Evolutionary conservation across 257 asterid species (phyloP).

Genomic region (Lycium barbarum): DNA sequence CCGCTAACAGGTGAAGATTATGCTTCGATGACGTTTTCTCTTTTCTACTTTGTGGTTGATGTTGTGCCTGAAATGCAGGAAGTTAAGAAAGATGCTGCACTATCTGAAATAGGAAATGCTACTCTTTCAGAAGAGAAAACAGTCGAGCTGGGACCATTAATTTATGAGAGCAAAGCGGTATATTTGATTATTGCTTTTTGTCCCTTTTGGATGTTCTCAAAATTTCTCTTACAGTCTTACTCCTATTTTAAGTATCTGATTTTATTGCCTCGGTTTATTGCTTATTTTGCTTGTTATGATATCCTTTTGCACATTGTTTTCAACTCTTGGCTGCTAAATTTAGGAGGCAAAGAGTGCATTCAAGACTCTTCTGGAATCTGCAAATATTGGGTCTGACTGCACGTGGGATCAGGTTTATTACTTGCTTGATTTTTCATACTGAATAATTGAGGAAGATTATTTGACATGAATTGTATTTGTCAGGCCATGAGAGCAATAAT

Average conservation of each 20-base stretch:
- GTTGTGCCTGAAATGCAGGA: slow-evolving; percentile 53
- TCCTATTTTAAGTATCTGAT: not conserved
- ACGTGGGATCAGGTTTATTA: slow-evolving; percentile 89
- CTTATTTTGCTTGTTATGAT: slow-evolving; percentile 12
- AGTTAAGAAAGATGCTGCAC: slow-evolving; percentile 47
- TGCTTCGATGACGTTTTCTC: not conserved
- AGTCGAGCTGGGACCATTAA: slow-evolving; percentile 58
- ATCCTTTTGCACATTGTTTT: slow-evolving; percentile 22
- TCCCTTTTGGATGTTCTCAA: not conserved
- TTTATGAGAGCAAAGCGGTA: slow-evolving; percentile 90
- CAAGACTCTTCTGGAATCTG: slow-evolving; percentile 71
- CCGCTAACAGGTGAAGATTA: not conserved
- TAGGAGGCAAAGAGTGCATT: slow-evolving; percentile 92
- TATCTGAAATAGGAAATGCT: slow-evolving; percentile 48
- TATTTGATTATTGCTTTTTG: slow-evolving; percentile 9
- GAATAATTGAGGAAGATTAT: slow-evolving; percentile 33
- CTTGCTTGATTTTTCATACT: slow-evolving; percentile 31
- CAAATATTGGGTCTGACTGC: slow-evolving; percentile 89
- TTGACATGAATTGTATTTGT: slow-evolving; percentile 35
- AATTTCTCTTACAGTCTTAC: not conserved
- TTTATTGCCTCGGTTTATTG: slow-evolving; percentile 9
- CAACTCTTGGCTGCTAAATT: slow-evolving; percentile 32
- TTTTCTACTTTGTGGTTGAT: slow-evolving; percentile 26
- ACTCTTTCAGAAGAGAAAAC: slow-evolving; percentile 63
- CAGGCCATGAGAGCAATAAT: slow-evolving; percentile 93